Conservation (phyloP, 441 rosid species). For the Eruca vesicaria region DNA sequence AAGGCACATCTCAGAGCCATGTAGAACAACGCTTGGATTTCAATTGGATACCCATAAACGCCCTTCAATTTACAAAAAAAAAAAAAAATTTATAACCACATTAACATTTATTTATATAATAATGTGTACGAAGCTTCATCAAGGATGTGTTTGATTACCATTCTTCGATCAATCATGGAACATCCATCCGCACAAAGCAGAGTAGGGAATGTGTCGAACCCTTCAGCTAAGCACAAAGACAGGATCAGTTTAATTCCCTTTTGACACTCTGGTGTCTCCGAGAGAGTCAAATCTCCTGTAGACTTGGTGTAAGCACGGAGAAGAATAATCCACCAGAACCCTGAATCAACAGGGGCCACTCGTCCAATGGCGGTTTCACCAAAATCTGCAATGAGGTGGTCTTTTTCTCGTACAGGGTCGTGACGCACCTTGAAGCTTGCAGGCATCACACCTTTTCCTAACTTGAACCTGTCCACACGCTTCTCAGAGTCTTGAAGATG, state of each 20-base stretch:
- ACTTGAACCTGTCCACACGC: slow-evolving; percentile 78
- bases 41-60: background rate
- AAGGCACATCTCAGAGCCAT: background rate
- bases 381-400: slow-evolving; percentile 80
- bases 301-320: slow-evolving; percentile 97
- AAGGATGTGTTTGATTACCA: slow-evolving; percentile 45
- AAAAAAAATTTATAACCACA: too few relatives aligned
- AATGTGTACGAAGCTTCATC: background rate
- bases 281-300: slow-evolving; percentile 77
- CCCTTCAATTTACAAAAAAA: background rate
- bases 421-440: slow-evolving; percentile 97
- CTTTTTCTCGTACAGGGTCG: slow-evolving; percentile 68
- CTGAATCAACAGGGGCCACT: slow-evolving; percentile 98
- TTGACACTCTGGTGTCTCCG: slow-evolving; percentile 87
- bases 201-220: slow-evolving; percentile 92
- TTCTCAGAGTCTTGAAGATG: slow-evolving; percentile 94
- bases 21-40: background rate
- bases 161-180: slow-evolving; percentile 92
- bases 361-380: slow-evolving; percentile 98
- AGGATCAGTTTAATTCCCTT: slow-evolving; percentile 85
- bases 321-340: slow-evolving; percentile 98
- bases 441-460: slow-evolving; percentile 96
- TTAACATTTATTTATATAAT: background rate
- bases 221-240: slow-evolving; percentile 81
- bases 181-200: slow-evolving; percentile 95